Evolutionary conservation across 2,329 filamentous ascomycete species (phyloP).

Genomic region (Epichloe gansuensis): DNA sequence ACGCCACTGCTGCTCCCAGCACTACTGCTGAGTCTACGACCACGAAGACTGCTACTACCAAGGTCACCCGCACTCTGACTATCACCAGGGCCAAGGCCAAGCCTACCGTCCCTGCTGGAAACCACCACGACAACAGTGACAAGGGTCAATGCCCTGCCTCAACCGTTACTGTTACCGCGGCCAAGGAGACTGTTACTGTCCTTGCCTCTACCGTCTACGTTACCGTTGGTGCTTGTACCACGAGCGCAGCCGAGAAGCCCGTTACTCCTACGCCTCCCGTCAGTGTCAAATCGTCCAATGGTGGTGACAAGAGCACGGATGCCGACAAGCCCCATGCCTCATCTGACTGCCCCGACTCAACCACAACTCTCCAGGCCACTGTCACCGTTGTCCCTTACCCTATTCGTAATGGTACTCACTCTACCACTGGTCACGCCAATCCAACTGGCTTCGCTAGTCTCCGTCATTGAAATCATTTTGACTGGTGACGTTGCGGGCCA

Average conservation of each 20-base stretch:
- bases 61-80: slow-evolving; percentile 23
- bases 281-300: slow-evolving; percentile 8
- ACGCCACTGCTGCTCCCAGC: slow-evolving; percentile 7
- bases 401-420: slow-evolving; percentile 23
- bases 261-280: slow-evolving; percentile 9
- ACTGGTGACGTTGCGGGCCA: slow-evolving; percentile 2
- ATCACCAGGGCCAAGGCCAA: slow-evolving; percentile 11
- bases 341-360: slow-evolving; percentile 6
- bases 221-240: slow-evolving; percentile 16
- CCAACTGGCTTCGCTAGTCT: slow-evolving; percentile 24
- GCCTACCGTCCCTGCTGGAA: slow-evolving; percentile 11
- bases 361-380: slow-evolving; percentile 15
- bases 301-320: slow-evolving; percentile 6
- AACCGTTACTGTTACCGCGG: slow-evolving; percentile 14
- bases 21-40: slow-evolving; percentile 19
- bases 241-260: slow-evolving; percentile 9
- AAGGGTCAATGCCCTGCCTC: slow-evolving; percentile 9
- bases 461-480: slow-evolving; percentile 14
- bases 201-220: slow-evolving; percentile 24
- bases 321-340: not conserved
- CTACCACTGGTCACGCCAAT: slow-evolving; percentile 17
- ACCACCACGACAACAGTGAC: slow-evolving; percentile 9
- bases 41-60: slow-evolving; percentile 25
- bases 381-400: slow-evolving; percentile 31
- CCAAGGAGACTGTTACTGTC: slow-evolving; percentile 17